Conservation (phyloP, 306 rosid genomes). For the Cicer yamashitae region DNA sequence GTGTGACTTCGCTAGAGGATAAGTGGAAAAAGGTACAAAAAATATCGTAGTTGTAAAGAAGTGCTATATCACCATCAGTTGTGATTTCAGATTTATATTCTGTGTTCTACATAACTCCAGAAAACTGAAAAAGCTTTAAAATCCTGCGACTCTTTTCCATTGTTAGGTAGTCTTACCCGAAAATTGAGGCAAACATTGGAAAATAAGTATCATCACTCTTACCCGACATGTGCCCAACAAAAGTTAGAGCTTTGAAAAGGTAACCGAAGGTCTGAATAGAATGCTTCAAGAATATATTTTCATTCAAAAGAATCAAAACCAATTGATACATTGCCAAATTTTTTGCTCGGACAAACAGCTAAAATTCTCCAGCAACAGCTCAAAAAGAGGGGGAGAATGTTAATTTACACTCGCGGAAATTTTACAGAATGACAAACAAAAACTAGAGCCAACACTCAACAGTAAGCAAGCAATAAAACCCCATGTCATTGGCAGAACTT, state of each 20-base stretch:
- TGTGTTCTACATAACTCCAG: neutral
- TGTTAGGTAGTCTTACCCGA: constrained; percentile 72
- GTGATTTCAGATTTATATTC: neutral
- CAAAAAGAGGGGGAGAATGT: constrained; percentile 14
- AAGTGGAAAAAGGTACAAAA: constrained; percentile 2
- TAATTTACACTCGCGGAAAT: constrained; percentile 43
- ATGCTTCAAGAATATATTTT: neutral
- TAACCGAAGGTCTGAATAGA: neutral
- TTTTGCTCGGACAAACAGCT: constrained; percentile 42
- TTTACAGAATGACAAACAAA: constrained; percentile 41
- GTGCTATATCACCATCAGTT: neutral
- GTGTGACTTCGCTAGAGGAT: constrained; percentile 1
- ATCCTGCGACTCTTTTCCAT: neutral
- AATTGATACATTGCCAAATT: constrained; percentile 41
- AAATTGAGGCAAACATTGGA: constrained; percentile 96
- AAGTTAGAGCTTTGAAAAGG: neutral
- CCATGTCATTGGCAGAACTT: constrained; percentile 23
- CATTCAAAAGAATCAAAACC: constrained; percentile 31
- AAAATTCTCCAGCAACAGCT: constrained; percentile 35
- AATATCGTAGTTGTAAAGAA: neutral
- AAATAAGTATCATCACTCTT: neutral
- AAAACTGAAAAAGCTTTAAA: constrained; percentile 11
- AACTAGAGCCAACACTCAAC: constrained; percentile 21
- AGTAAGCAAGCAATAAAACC: constrained; percentile 22
- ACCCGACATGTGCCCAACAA: neutral